These are phyloP conservation scores for Aspergillus texensis DNA, from an alignment of 2,329 filamentous ascomycete species.

Conservation along the genomic window DNA sequence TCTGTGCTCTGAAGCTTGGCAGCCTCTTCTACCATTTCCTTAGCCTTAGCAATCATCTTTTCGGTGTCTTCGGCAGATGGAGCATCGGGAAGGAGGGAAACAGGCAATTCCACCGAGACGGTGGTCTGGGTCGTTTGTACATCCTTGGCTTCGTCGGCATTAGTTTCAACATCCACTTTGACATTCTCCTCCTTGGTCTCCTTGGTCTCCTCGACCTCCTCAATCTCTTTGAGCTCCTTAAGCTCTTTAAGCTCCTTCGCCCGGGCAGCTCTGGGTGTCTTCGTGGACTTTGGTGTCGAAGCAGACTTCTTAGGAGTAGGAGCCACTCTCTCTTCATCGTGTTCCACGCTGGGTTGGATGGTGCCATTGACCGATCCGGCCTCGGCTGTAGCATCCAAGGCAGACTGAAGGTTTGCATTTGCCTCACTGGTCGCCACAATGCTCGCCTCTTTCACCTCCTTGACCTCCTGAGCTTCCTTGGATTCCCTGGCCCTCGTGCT, in stretches of 20 bases:
- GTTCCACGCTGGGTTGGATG: constrained; percentile 31
- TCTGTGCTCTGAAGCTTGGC: constrained; percentile 51
- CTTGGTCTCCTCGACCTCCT: constrained; percentile 21
- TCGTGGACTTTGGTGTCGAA: constrained; percentile 22
- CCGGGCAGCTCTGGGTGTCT: constrained; percentile 17
- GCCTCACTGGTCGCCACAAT: constrained; percentile 53
- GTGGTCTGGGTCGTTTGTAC: constrained; percentile 71
- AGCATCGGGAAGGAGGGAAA: constrained; percentile 64
- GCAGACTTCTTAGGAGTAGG: constrained; percentile 27
- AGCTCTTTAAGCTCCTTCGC: constrained; percentile 32
- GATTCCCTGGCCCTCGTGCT: constrained; percentile 45
- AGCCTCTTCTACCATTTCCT: constrained; percentile 80
- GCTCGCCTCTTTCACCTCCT: constrained; percentile 50
- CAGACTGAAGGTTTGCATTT: constrained; percentile 51
- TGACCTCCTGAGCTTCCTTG: constrained; percentile 54
- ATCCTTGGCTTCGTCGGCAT: constrained; percentile 57
- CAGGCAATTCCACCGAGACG: constrained; percentile 75
- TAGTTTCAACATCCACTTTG: constrained; percentile 70
- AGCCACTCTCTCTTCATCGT: constrained; percentile 29
- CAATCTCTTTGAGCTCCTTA: constrained; percentile 29
- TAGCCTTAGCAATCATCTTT: constrained; percentile 82
- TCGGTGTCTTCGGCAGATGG: constrained; percentile 76
- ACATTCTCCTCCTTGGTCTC: constrained; percentile 53
- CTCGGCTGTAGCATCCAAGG: constrained; percentile 48
- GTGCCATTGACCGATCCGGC: constrained; percentile 27